A percentile compares a stretch with the other conserved stretches of the same genome.
phyloP scores from a whole-genome alignment of 768 basidiomycete species.

The Chalciporus chontae region DNA sequence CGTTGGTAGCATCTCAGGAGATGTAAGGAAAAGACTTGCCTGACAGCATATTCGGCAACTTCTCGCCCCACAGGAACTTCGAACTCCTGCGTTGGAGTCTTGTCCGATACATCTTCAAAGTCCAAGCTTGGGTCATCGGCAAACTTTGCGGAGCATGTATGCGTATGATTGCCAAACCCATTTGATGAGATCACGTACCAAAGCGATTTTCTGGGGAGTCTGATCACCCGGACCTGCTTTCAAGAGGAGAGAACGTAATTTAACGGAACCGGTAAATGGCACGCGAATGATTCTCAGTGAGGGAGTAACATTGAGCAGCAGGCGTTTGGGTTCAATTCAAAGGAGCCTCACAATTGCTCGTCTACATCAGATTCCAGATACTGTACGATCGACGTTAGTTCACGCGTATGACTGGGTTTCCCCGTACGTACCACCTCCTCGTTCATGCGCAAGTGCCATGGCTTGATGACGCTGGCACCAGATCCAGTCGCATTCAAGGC shows the following conservation, averaged over 20 bases:
- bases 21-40: slow-evolving; percentile 42
- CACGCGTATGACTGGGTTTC: neutral
- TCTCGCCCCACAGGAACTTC: slow-evolving; percentile 66
- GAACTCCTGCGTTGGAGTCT: slow-evolving; percentile 68
- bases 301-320: slow-evolving; percentile 5
- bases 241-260: slow-evolving; percentile 74
- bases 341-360: slow-evolving; percentile 70
- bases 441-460: slow-evolving; percentile 76
- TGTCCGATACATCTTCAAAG: slow-evolving; percentile 68
- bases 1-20: neutral
- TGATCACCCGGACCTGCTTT: slow-evolving; percentile 80
- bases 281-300: slow-evolving; percentile 69
- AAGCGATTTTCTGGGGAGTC: slow-evolving; percentile 65
- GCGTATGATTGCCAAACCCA: neutral
- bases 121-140: slow-evolving; percentile 76
- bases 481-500: slow-evolving; percentile 64
- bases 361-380: slow-evolving; percentile 87
- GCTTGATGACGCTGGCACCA: slow-evolving; percentile 70
- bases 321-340: neutral
- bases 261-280: slow-evolving; percentile 86
- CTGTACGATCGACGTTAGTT: slow-evolving; percentile 36
- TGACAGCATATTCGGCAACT: slow-evolving; percentile 81
- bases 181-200: slow-evolving; percentile 48
- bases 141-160: slow-evolving; percentile 45
- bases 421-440: slow-evolving; percentile 56